Conservation (phyloP, 2,329 filamentous ascomycete genomes). For the Fusarium sacchari region DNA sequence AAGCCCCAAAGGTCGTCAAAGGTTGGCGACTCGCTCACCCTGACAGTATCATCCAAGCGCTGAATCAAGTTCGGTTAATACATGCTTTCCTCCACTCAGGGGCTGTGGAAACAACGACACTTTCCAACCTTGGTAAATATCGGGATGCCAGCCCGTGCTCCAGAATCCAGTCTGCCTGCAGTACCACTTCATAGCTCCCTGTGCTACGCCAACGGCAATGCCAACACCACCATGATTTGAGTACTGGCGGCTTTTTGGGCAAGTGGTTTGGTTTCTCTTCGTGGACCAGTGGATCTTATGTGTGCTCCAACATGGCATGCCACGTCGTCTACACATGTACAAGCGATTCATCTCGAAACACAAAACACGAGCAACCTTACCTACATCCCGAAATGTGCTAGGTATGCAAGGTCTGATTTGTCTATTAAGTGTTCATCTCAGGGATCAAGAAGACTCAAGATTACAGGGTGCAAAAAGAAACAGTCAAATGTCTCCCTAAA, state of each 20-base stretch:
- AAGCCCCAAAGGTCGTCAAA: slow-evolving; percentile 9
- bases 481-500: not conserved
- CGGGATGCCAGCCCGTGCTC: slow-evolving; percentile 3
- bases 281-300: slow-evolving; percentile 18
- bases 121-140: slow-evolving; percentile 22
- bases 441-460: not conserved
- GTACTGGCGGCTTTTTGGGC: slow-evolving; percentile 9
- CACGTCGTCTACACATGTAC: slow-evolving; percentile 31
- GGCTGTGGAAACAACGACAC: slow-evolving; percentile 11
- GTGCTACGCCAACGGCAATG: slow-evolving; percentile 1
- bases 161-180: not conserved
- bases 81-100: slow-evolving; percentile 26
- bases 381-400: slow-evolving; percentile 7
- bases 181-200: slow-evolving; percentile 5
- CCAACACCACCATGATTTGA: slow-evolving; percentile 3
- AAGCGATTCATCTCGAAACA: slow-evolving; percentile 25
- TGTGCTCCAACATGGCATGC: slow-evolving; percentile 27
- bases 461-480: not conserved
- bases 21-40: slow-evolving; percentile 3
- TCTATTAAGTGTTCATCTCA: not conserved
- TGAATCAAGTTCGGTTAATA: slow-evolving; percentile 3
- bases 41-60: slow-evolving; percentile 16
- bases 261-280: slow-evolving; percentile 10
- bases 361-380: slow-evolving; percentile 9
- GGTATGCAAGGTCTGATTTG: not conserved